Percentiles rank a stretch among this genome's conserved stretches.
phyloP scores from a whole-genome alignment of 2,329 filamentous ascomycete species.

The Tolypocladium capitatum region DNA sequence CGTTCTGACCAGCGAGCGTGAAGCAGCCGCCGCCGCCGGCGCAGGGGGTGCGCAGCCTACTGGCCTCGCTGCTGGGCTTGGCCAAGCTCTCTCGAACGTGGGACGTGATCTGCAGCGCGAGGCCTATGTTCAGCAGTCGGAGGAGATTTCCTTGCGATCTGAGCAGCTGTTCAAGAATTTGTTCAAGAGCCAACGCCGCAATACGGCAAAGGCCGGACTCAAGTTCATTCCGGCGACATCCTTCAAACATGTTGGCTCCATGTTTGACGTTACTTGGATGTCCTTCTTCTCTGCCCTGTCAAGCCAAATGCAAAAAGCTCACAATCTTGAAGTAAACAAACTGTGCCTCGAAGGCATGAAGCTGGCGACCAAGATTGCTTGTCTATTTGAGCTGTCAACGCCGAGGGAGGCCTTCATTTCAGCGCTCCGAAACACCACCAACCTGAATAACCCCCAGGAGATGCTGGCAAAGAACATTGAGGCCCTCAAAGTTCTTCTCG shows the following conservation, averaged over 20 bases:
- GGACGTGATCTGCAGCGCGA: constrained; percentile 85
- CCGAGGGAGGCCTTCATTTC: constrained; percentile 90
- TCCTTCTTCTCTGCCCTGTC: constrained; percentile 92
- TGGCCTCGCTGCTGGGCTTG: constrained; percentile 69
- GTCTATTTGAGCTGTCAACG: constrained; percentile 85
- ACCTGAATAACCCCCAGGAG: constrained; percentile 87
- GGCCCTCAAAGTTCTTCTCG: constrained; percentile 79
- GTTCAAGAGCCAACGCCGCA: constrained; percentile 77
- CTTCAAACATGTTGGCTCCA: constrained; percentile 87
- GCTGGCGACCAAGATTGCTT: constrained; percentile 83
- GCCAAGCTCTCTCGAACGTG: constrained; percentile 80
- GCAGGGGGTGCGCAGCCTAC: constrained; percentile 42
- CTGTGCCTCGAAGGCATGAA: constrained; percentile 93
- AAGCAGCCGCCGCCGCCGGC: constrained; percentile 72
- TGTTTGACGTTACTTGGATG: constrained; percentile 99
- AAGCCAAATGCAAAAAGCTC: constrained; percentile 82
- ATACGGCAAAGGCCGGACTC: constrained; percentile 53
- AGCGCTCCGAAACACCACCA: constrained; percentile 83
- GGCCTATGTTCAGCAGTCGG: constrained; percentile 86
- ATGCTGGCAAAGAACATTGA: constrained; percentile 96
- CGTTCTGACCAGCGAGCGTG: constrained; percentile 82
- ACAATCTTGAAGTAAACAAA: constrained; percentile 84
- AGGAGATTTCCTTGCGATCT: constrained; percentile 66
- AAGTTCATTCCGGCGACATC: constrained; percentile 87
- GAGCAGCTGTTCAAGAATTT: constrained; percentile 88